These are phyloP conservation scores for Coniochaeta sp. DNA, from an alignment of 2,329 filamentous ascomycete species.

Conservation along the genomic window DNA sequence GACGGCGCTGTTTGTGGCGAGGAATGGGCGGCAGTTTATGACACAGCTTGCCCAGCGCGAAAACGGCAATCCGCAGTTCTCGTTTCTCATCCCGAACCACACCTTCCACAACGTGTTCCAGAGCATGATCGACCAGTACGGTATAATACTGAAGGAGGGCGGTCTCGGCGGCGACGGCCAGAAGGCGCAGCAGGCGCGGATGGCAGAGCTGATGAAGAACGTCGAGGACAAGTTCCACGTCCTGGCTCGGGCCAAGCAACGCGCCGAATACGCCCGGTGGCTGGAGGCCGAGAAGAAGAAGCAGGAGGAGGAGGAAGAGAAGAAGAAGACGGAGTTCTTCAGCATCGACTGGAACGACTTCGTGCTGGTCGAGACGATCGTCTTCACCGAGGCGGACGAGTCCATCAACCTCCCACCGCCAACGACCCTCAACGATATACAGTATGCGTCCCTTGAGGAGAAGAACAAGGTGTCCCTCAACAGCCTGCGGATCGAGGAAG, in stretches of 20 bases:
- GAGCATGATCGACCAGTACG: slow-evolving; percentile 87
- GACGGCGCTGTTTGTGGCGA: slow-evolving; percentile 86
- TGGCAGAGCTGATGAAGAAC: slow-evolving; percentile 67
- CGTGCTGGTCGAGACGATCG: slow-evolving; percentile 87
- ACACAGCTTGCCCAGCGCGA: slow-evolving; percentile 84
- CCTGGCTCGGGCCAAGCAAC: slow-evolving; percentile 71
- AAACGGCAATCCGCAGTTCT: slow-evolving; percentile 86
- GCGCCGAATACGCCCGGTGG: slow-evolving; percentile 80
- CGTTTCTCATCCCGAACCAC: slow-evolving; percentile 91
- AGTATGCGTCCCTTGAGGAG: slow-evolving; percentile 90
- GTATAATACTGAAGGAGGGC: slow-evolving; percentile 62
- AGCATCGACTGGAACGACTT: slow-evolving; percentile 99
- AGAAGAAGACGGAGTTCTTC: slow-evolving; percentile 67
- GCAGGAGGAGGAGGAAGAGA: slow-evolving; percentile 80
- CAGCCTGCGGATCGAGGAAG: slow-evolving; percentile 85
- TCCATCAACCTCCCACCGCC: slow-evolving; percentile 80
- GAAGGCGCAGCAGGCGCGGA: slow-evolving; percentile 63
- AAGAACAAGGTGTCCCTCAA: slow-evolving; percentile 85
- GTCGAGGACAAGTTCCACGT: slow-evolving; percentile 73
- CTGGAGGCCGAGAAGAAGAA: slow-evolving; percentile 80
- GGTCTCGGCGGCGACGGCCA: slow-evolving; percentile 60
- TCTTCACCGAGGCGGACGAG: slow-evolving; percentile 86
- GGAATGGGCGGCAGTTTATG: slow-evolving; percentile 88
- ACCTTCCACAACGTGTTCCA: slow-evolving; percentile 95
- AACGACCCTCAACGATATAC: slow-evolving; percentile 81